Percentiles rank a stretch among this genome's conserved stretches.
Evolutionary conservation across 2,329 filamentous ascomycete genomes (phyloP).

Genomic region (Penicillium sp.): DNA sequence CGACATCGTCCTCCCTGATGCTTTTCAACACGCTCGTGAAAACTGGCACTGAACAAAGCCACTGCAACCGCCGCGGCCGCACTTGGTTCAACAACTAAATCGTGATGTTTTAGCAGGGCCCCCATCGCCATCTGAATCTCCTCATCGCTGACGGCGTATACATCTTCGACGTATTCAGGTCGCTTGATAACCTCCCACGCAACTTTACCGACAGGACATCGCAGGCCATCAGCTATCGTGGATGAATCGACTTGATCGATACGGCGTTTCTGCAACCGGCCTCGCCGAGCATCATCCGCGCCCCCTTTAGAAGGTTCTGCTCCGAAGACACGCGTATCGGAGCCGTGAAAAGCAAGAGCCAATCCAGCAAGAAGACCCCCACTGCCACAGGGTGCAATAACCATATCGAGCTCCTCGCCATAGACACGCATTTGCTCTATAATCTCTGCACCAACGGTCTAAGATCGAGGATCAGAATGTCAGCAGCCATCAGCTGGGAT

Average conservation of each 20-base stretch:
- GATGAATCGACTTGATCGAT: not conserved
- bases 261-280: not conserved
- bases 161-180: not conserved
- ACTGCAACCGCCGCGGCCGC: not conserved
- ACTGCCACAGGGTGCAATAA: too few relatives aligned
- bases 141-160: not conserved
- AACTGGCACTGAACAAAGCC: not conserved
- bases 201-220: not conserved
- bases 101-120: not conserved
- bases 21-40: not conserved
- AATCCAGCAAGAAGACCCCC: too few relatives aligned
- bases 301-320: not conserved
- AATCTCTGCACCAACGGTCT: too few relatives aligned
- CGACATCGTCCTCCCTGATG: not conserved
- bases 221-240: not conserved
- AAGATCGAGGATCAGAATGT: too few relatives aligned
- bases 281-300: not conserved
- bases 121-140: not conserved
- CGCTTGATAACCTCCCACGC: not conserved
- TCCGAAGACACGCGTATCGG: not conserved
- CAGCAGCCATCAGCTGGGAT: too few relatives aligned
- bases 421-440: too few relatives aligned
- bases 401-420: too few relatives aligned
- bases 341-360: too few relatives aligned
- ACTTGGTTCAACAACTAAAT: not conserved